These are phyloP conservation scores for Candida sithepensis DNA, from an alignment of 805 yeast species.

Conservation along the genomic window DNA sequence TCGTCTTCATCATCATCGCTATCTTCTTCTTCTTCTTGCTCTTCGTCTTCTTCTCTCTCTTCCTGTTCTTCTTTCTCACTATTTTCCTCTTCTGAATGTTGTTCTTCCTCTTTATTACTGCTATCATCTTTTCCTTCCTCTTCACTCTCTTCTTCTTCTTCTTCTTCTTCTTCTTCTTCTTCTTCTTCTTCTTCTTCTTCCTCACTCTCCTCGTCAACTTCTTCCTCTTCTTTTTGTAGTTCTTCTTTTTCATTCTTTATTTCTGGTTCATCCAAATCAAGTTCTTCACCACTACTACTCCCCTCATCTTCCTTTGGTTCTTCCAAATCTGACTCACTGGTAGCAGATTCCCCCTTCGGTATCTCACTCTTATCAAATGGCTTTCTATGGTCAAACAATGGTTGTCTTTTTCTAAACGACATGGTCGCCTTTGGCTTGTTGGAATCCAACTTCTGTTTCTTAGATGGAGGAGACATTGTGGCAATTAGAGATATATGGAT, in stretches of 20 bases:
- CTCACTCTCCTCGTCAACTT: conserved; percentile 4
- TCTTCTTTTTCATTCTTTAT: conserved; percentile 6
- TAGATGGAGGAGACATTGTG: conserved; percentile 1
- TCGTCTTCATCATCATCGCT: conserved; percentile 4
- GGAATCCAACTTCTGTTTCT: neutral
- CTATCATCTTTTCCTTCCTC: conserved; percentile 4
- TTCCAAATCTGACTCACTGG: conserved; percentile 5
- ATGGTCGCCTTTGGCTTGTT: neutral
- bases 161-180: conserved; percentile 20
- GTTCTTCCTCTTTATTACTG: neutral
- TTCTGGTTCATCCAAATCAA: conserved; percentile 8
- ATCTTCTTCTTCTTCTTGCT: conserved; percentile 20
- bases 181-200: conserved; percentile 11
- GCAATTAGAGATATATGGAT: too few species aligned
- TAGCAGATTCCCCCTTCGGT: neutral
- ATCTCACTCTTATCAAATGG: neutral
- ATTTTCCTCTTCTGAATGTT: neutral
- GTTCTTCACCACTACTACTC: conserved; percentile 17
- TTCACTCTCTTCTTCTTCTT: conserved; percentile 15
- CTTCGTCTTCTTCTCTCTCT: conserved; percentile 13
- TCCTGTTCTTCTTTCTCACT: conserved; percentile 9
- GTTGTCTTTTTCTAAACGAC: neutral
- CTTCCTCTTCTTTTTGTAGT: conserved; percentile 17
- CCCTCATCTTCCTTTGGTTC: conserved; percentile 15
- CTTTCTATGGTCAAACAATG: neutral